These are phyloP conservation scores for Daldinia grandis DNA, from an alignment of 495 filamentous ascomycete genomes.

Conservation along the genomic window DNA sequence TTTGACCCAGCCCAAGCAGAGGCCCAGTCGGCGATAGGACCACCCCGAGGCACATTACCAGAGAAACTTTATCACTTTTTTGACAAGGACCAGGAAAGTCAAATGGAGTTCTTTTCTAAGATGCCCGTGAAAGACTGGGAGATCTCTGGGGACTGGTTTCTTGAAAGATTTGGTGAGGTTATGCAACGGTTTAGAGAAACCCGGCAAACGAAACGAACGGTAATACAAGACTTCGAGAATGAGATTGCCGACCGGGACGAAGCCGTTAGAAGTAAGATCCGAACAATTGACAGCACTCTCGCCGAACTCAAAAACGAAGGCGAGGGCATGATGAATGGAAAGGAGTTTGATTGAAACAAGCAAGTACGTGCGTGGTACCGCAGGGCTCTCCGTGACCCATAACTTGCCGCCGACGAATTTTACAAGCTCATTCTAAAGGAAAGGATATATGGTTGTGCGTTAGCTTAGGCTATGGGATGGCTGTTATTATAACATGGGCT, in stretches of 20 bases:
- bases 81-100: conserved; percentile 53
- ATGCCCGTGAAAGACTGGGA: conserved; percentile 81
- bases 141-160: conserved; percentile 79
- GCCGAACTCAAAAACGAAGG: conserved; percentile 63
- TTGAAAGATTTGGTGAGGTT: conserved; percentile 71
- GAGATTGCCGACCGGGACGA: conserved; percentile 65
- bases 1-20: conserved; percentile 56
- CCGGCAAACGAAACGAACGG: conserved; percentile 69
- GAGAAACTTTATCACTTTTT: conserved; percentile 57
- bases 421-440: conserved; percentile 15
- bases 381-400: neutral
- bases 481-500: conserved; percentile 26
- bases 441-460: conserved; percentile 8
- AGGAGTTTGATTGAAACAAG: conserved; percentile 51
- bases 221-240: conserved; percentile 72
- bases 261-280: conserved; percentile 62
- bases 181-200: conserved; percentile 70
- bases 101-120: conserved; percentile 68
- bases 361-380: conserved; percentile 10
- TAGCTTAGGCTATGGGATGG: conserved; percentile 12
- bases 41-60: conserved; percentile 48
- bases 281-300: conserved; percentile 62
- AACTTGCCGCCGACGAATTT: neutral
- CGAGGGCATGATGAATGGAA: conserved; percentile 63
- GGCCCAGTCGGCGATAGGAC: conserved; percentile 41